Evolutionary conservation across 2,329 filamentous ascomycete genomes (phyloP).

Genomic region (Davidsoniella eucalypti): DNA sequence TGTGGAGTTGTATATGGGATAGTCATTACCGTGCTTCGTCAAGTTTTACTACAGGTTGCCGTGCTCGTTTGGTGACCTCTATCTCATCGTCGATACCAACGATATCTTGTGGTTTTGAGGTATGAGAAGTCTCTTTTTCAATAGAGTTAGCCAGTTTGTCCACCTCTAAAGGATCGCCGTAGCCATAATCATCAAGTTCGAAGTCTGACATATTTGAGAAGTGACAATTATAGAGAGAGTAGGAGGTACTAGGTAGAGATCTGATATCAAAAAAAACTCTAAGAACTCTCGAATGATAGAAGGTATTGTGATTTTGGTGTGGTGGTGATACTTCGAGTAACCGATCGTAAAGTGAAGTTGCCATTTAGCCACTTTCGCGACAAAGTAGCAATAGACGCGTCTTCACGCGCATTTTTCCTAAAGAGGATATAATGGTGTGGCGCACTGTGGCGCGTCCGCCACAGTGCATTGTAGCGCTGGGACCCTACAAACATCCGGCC

Average conservation of each 20-base stretch:
- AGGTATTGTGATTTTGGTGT: not conserved
- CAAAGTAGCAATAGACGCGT: constrained; percentile 1
- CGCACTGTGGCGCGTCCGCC: not conserved
- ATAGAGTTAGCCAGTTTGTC: not conserved
- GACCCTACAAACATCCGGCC: not conserved
- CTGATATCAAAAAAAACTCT: too few species aligned
- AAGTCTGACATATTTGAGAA: constrained; percentile 21
- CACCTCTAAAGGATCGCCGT: constrained; percentile 34
- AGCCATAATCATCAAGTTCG: constrained; percentile 62
- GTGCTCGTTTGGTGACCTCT: constrained; percentile 58
- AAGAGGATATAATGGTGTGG: constrained; percentile 6
- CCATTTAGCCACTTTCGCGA: not conserved
- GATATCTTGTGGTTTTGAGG: constrained; percentile 23
- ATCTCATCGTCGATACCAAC: constrained; percentile 80
- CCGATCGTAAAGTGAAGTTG: not conserved
- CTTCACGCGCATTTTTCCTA: constrained; percentile 1
- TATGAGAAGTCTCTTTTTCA: constrained; percentile 13
- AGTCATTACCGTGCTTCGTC: constrained; percentile 53
- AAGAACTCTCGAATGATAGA: too few species aligned
- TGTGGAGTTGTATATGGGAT: not conserved
- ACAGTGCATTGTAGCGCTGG: not conserved
- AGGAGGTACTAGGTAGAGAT: too few species aligned
- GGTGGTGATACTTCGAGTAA: not conserved
- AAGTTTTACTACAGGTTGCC: constrained; percentile 62
- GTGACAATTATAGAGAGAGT: not conserved